Base-by-base conservation (phyloP, 805 yeast genomes). In the Yarrowia keelungensis region DNA sequence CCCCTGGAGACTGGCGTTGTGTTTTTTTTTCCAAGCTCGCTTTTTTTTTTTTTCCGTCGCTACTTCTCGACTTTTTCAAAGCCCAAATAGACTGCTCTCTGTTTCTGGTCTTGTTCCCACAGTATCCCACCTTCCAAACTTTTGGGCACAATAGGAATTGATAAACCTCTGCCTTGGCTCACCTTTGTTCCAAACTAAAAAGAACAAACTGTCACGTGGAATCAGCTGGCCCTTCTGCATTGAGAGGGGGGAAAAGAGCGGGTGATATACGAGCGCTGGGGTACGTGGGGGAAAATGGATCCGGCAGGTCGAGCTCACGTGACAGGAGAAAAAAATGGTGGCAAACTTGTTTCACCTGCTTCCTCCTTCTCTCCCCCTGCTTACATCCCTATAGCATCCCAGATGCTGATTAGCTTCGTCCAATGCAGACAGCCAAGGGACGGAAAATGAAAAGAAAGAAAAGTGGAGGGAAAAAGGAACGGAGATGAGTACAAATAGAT, bases 151-250 rank as follows among this genome's bases (percentile, higher is more conserved):
- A 53, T 53, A 53, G 59, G 59, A 53, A 53, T 53, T 53, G 59
- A 53, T 53, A 53, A 53, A 53, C 47, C 62, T 42, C 62, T 56
- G 62, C 62, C 62, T 56, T 56, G 62, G 62, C 47, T 56, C 59
- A 53, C 59, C 59, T 53, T 53, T 53, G 59, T 56, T 56, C 32
- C 4, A 56, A 42, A 41, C 38, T 56, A 42, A 41, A 56, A 56
- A 56, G 62, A 47, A 47, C 62, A 56, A 41, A 56, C 62, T 41
- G 62, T 56, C 62, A 56, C 62, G 62, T 56, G 62, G 47, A 41
- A 42, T 56, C 62, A 56, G 62, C 62, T 56, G 47, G 62, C 47
- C 62, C 26, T 56, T 41, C 62, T 56, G 62, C 62, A 56, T 56
- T 42, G 62, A 56, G 62, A 41, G 62, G 39, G 62, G 62, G n/a